Conservation (phyloP, 345 rosid genomes). For the Pistacia vera region DNA sequence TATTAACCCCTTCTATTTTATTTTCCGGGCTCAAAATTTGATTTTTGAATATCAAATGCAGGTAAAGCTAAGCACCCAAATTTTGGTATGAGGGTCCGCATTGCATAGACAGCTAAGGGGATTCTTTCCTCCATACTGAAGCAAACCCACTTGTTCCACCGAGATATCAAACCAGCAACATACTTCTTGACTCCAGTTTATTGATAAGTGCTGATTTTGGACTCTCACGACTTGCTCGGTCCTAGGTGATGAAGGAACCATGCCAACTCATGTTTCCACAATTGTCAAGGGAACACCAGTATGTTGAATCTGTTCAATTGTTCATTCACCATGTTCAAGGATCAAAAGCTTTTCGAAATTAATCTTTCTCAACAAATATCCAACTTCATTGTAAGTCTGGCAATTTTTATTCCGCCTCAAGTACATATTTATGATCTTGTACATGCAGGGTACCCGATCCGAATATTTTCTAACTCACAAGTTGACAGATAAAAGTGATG, state of each 20-base stretch:
- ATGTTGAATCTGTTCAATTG: constrained; percentile 17
- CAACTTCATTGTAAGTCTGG: too few species aligned
- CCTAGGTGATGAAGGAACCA: constrained; percentile 19
- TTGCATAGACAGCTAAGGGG: constrained; percentile 61
- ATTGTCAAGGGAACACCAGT: constrained; percentile 96
- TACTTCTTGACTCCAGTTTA: constrained; percentile 66
- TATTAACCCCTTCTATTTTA: neutral
- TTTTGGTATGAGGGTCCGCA: constrained; percentile 63
- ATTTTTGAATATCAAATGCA: constrained; percentile 29
- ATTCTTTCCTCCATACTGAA: constrained; percentile 85
- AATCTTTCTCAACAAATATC: constrained; percentile 21
- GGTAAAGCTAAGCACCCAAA: constrained; percentile 50
- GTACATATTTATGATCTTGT: neutral
- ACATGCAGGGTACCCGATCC: constrained; percentile 57
- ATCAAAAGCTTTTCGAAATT: too few species aligned
- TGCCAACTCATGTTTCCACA: constrained; percentile 32
- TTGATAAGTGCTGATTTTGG: constrained; percentile 94
- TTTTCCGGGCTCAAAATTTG: neutral
- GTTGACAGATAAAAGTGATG: too few species aligned
- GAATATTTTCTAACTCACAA: neutral
- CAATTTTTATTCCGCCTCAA: neutral
- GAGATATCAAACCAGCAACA: constrained; percentile 95
- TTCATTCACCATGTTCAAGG: too few species aligned
- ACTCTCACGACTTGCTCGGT: constrained; percentile 87
- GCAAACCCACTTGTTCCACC: constrained; percentile 96